phyloP scores from a whole-genome alignment of 2,329 filamentous ascomycete genomes.

The Fusarium avenaceum region DNA sequence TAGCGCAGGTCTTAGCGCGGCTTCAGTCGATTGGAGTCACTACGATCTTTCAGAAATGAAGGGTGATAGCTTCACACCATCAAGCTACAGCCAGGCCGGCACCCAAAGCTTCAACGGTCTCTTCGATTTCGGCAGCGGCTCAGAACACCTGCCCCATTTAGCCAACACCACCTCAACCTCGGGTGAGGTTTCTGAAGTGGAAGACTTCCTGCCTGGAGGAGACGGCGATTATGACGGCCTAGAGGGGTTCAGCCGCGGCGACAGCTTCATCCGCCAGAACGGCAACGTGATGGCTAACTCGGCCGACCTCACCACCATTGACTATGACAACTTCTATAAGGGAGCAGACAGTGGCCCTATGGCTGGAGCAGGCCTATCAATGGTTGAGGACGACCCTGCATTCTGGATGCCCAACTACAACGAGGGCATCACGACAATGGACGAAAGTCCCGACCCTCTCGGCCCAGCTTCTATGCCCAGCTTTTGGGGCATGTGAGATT shows the following conservation, averaged over 20 bases:
- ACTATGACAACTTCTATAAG: conserved; percentile 70
- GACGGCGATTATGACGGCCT: conserved; percentile 64
- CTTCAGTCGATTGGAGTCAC: conserved; percentile 62
- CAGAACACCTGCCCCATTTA: conserved; percentile 68
- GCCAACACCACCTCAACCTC: conserved; percentile 72
- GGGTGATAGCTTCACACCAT: conserved; percentile 64
- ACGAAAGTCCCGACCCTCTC: conserved; percentile 55
- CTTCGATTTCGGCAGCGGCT: conserved; percentile 66
- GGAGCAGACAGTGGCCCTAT: conserved; percentile 58
- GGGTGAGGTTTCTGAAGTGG: conserved; percentile 76
- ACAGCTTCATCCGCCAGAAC: conserved; percentile 62
- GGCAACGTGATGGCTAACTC: conserved; percentile 58
- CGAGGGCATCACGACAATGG: conserved; percentile 54
- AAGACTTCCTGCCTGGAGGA: conserved; percentile 67
- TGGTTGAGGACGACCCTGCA: conserved; percentile 66
- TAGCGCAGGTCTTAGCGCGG: conserved; percentile 71
- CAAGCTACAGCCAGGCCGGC: conserved; percentile 67
- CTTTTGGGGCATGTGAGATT: conserved; percentile 56
- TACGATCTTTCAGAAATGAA: conserved; percentile 63
- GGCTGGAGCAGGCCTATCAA: conserved; percentile 59
- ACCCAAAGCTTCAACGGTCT: conserved; percentile 64
- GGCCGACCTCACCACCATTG: conserved; percentile 64
- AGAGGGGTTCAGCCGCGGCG: conserved; percentile 54
- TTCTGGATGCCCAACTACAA: conserved; percentile 65
- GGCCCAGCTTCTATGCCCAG: conserved; percentile 51